Evolutionary conservation across 139 green algal species (phyloP).

Genomic region (Coelastrella sp.): DNA sequence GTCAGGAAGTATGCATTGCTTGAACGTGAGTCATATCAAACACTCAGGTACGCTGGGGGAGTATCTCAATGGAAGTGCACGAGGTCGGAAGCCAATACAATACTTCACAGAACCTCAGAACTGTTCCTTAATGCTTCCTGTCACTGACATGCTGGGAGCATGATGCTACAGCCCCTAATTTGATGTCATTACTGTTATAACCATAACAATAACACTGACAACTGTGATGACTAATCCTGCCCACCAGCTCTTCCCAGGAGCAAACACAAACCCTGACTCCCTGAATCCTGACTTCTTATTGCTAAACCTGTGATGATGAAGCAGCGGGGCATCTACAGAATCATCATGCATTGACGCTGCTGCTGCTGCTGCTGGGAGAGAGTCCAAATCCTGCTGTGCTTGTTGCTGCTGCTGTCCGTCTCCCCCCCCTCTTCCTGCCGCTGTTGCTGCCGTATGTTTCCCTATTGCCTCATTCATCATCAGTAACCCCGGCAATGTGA

Average conservation of each 20-base stretch:
- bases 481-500: constrained; percentile 70
- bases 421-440: neutral
- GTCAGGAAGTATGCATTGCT: too few species aligned
- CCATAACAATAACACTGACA: constrained; percentile 21
- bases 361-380: too few species aligned
- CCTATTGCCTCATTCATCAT: constrained; percentile 46
- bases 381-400: too few species aligned
- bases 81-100: too few species aligned
- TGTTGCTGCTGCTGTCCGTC: too few species aligned
- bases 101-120: too few species aligned
- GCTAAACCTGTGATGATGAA: neutral
- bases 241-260: constrained; percentile 35
- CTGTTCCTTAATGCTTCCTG: too few species aligned
- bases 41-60: too few species aligned
- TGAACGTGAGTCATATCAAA: too few species aligned
- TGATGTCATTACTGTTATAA: neutral
- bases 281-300: constrained; percentile 44
- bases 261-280: constrained; percentile 29
- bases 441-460: constrained; percentile 28
- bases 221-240: constrained; percentile 23
- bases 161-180: neutral
- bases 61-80: too few species aligned
- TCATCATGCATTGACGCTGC: too few species aligned
- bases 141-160: too few species aligned
- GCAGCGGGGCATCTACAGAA: neutral